phyloP scores from a whole-genome alignment of 257 asterid genomes.

The Nicotiana otophora region DNA sequence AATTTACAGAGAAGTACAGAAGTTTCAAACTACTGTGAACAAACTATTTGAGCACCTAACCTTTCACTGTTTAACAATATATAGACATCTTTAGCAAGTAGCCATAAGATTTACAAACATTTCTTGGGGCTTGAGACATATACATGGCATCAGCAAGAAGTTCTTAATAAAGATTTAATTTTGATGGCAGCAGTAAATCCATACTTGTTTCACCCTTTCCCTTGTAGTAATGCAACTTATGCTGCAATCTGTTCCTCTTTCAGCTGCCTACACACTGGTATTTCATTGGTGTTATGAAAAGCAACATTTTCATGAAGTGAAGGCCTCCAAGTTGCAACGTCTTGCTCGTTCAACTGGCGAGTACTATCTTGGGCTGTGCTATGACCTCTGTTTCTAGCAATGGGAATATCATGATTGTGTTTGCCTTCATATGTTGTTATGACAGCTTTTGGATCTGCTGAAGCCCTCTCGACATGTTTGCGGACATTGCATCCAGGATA shows the following conservation, averaged over 20 bases:
- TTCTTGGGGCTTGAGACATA: background rate
- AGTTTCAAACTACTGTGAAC: background rate
- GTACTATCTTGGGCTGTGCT: background rate
- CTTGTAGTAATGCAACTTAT: slow-evolving; percentile 9
- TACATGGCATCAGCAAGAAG: background rate
- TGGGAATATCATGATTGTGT: slow-evolving; percentile 72
- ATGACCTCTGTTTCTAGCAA: slow-evolving; percentile 37
- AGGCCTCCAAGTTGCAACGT: slow-evolving; percentile 28
- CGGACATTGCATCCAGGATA: slow-evolving; percentile 86
- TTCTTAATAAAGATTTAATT: background rate
- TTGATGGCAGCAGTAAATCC: no score
- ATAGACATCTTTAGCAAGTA: slow-evolving; percentile 3
- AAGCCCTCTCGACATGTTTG: slow-evolving; percentile 88
- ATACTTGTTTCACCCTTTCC: background rate
- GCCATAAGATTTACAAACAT: background rate
- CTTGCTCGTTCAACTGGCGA: slow-evolving; percentile 26
- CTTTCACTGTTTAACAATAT: background rate
- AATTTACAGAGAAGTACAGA: background rate
- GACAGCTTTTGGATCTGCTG: slow-evolving; percentile 77
- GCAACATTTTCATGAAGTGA: slow-evolving; percentile 29
- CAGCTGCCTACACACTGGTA: slow-evolving; percentile 26
- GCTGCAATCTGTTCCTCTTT: slow-evolving; percentile 45
- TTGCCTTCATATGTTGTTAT: slow-evolving; percentile 90
- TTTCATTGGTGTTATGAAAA: slow-evolving; percentile 31
- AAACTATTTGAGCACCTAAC: background rate